Conservation (phyloP, 768 basidiomycete genomes). For the Cystofilobasidium macerans region DNA sequence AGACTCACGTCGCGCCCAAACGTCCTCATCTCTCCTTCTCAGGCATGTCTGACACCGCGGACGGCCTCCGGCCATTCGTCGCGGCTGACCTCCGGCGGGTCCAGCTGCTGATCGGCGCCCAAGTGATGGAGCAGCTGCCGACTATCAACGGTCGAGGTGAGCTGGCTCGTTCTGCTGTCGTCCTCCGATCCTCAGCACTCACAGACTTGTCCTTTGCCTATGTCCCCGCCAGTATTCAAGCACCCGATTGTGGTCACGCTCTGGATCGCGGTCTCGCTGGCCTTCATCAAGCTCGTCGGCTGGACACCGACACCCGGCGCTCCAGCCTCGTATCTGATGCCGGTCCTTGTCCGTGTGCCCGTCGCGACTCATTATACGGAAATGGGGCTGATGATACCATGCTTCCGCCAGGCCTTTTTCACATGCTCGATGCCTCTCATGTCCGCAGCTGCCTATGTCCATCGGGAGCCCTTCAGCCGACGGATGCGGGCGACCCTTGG, state of each 20-base stretch:
- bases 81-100: constrained; percentile 13
- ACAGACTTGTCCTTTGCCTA: too few relatives aligned
- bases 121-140: constrained; percentile 21
- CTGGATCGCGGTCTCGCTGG: neutral
- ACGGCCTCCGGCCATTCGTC: constrained; percentile 17
- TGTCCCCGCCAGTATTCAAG: constrained; percentile 8
- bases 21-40: neutral
- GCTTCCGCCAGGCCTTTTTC: constrained; percentile 5
- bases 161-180: neutral
- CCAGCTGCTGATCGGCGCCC: constrained; percentile 13
- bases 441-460: constrained; percentile 7
- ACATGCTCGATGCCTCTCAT: constrained; percentile 13
- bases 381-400: neutral
- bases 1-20: too few relatives aligned
- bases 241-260: neutral
- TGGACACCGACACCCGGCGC: neutral
- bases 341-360: constrained; percentile 9
- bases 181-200: neutral
- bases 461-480: constrained; percentile 4
- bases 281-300: neutral
- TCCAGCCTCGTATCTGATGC: neutral
- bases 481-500: constrained; percentile 14
- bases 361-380: neutral
- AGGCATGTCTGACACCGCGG: neutral
- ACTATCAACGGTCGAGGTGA: constrained; percentile 12